Conservation (phyloP, 257 asterid genomes). For the Lantana camara region DNA sequence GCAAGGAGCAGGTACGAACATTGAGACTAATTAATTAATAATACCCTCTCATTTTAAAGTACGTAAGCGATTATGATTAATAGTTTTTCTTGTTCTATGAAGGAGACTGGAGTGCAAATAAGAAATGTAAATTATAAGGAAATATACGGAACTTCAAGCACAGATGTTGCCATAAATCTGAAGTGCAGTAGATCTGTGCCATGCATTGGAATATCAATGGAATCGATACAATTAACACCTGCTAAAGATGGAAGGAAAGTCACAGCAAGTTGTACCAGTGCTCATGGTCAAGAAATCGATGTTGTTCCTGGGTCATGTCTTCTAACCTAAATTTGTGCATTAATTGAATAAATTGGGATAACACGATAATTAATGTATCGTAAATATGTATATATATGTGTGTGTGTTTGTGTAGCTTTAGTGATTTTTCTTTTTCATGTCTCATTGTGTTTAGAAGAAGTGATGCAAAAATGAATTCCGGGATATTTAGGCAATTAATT, state of each 20-base stretch:
- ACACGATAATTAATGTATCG: not conserved
- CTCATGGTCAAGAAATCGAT: conserved; percentile 45
- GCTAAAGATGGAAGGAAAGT: conserved; percentile 30
- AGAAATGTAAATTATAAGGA: conserved; percentile 44
- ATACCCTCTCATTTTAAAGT: too few relatives aligned
- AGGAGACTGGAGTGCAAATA: conserved; percentile 60
- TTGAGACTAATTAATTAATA: too few relatives aligned
- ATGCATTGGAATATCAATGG: conserved; percentile 46
- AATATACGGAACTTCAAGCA: conserved; percentile 54
- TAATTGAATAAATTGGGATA: not conserved
- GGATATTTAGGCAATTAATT: too few relatives aligned
- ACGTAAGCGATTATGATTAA: too few relatives aligned
- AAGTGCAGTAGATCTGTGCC: conserved; percentile 57
- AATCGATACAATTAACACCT: conserved; percentile 33
- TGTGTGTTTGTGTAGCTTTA: not conserved
- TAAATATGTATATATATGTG: not conserved
- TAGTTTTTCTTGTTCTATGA: not conserved
- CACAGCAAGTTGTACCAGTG: conserved; percentile 45
- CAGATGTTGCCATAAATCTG: conserved; percentile 47
- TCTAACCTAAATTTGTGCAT: not conserved
- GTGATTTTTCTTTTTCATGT: not conserved
- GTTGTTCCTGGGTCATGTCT: conserved; percentile 55
- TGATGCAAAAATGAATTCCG: not conserved
- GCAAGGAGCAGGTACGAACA: conserved; percentile 43
- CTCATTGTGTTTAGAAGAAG: too few relatives aligned